Evolutionary conservation across 352 stramenopile species (phyloP), one percentile per base, ranked within the genome.

Genomic region (Nothophytophthora sp.): DNA sequence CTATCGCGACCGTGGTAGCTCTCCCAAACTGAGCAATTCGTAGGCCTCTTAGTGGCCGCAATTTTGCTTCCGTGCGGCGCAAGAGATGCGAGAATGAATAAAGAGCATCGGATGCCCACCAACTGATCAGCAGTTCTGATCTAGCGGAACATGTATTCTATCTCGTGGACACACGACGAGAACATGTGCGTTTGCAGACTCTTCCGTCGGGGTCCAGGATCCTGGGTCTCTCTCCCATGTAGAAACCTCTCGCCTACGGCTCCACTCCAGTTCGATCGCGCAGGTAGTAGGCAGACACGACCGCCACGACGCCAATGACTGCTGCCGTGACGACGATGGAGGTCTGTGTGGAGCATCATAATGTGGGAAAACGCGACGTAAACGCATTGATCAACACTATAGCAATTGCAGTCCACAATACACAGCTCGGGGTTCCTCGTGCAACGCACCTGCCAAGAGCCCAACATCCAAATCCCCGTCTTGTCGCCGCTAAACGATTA

Each of bases 141-240:
- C n/a, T n/a, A n/a, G n/a, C n/a, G n/a, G 52, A 63, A 58, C 16
- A 16, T 67, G 55, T 70, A 67, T 50, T 72, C 53, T 72, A 68
- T 71, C 29, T 41, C 19, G 36, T 42, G 19, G 25, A 9, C n/a
- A n/a, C n/a, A n/a, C 12, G 20, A 34, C n/a, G 43, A 29, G 12
- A 7, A 29, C 24, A 54, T 45, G 2, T 12, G 33, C 19, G 15
- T n/a, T n/a, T n/a, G 36, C 7, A 28, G 16, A 12, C 36, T 42
- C 35, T 45, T 43, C 18, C 23, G 5, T 40, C 12, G 23, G 27
- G 32, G 37, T 19, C 24, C 18, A 39, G 22, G 3, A 25, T n/a
- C 10, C 34, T 19, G 40, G 28, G 28, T 34, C 9, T 16, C 22
- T 12, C 33, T 59, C 32, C 16, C 58, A n/a, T 30, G 15, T 25